Base-by-base conservation (phyloP, 352 stramenopile species). In the Thraustotheca clavata region DNA sequence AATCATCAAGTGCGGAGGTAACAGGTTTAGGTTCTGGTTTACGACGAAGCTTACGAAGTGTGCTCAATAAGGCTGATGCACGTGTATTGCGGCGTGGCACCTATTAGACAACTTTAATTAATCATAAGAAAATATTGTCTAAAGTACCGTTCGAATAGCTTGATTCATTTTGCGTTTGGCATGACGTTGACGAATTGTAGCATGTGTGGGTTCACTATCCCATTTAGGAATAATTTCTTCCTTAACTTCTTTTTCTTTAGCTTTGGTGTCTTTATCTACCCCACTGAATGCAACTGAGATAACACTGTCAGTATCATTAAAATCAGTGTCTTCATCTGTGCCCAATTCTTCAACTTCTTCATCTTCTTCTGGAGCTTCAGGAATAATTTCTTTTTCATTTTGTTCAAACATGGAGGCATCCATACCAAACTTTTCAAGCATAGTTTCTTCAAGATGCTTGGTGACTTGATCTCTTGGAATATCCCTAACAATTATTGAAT, bases 211-310 rank as follows among this genome's bases (percentile, higher is more conserved):
- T 6, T 65, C 38, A 27, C 18, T 18, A 7, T 39, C 32, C 36
- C 38, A 90, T 62, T 87, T 79, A 8, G 82, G 80, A 34, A 86
- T 60, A 24, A 18, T 24, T 7, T 24, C 34, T 9, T 52, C 43
- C 9, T 24, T 18, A 1, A 11, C 9, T 43, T 16, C 38, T 43
- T 43, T 11, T 24, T 3, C 11, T 24, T 9, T 1, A 9, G 31
- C 43, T 16, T 52, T 31, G 11, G 31, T 31, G 24, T 52, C 43
- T 14, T 52, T 31, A 2, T 31, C 43, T 14, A 35, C 43, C 2
- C 43, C 43, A 31, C 43, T 52, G 9, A 52, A 52, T 11, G 43
- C 43, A 52, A 52, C 8, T 24, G 24, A 35, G 7, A 52, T 35
- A 31, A 52, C 43, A 31, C 43, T 52, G 43, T 52, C 43, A 24